Conservation (phyloP, 345 rosid genomes). For the Hypericum androsaemum region DNA sequence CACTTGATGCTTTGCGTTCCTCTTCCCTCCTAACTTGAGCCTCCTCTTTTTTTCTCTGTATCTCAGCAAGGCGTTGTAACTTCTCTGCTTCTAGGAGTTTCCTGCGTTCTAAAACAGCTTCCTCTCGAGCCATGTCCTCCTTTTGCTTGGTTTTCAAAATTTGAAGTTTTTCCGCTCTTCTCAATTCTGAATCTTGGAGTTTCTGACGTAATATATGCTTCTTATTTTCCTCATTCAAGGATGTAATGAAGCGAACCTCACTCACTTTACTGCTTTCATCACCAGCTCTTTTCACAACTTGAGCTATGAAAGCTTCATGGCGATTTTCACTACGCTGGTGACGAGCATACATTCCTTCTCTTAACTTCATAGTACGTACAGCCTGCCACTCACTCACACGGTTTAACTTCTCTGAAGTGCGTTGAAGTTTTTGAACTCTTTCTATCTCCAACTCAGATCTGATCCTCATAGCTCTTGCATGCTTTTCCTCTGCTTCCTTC, state of each 20-base stretch:
- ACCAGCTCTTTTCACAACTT: slow-evolving; percentile 77
- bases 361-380: slow-evolving; percentile 54
- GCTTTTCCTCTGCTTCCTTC: slow-evolving; percentile 69
- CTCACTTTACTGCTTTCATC: slow-evolving; percentile 79
- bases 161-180: slow-evolving; percentile 71
- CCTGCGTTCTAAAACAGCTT: slow-evolving; percentile 67
- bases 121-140: slow-evolving; percentile 74
- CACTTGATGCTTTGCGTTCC: slow-evolving; percentile 74
- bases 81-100: slow-evolving; percentile 75
- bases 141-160: slow-evolving; percentile 57
- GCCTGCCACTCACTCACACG: slow-evolving; percentile 81
- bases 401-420: slow-evolving; percentile 57
- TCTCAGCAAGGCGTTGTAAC: slow-evolving; percentile 72
- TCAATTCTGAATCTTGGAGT: slow-evolving; percentile 61
- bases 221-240: slow-evolving; percentile 71
- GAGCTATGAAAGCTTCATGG: slow-evolving; percentile 73
- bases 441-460: slow-evolving; percentile 67
- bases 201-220: slow-evolving; percentile 69
- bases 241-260: slow-evolving; percentile 75
- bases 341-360: slow-evolving; percentile 73
- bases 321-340: slow-evolving; percentile 67
- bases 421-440: slow-evolving; percentile 69
- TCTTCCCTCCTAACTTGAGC: slow-evolving; percentile 79
- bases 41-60: slow-evolving; percentile 67
- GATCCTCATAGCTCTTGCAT: slow-evolving; percentile 67